Evolutionary conservation across 148 eudicot species (phyloP), one percentile per base, ranked within the genome.

Genomic region (Rhododendron mucronatum): DNA sequence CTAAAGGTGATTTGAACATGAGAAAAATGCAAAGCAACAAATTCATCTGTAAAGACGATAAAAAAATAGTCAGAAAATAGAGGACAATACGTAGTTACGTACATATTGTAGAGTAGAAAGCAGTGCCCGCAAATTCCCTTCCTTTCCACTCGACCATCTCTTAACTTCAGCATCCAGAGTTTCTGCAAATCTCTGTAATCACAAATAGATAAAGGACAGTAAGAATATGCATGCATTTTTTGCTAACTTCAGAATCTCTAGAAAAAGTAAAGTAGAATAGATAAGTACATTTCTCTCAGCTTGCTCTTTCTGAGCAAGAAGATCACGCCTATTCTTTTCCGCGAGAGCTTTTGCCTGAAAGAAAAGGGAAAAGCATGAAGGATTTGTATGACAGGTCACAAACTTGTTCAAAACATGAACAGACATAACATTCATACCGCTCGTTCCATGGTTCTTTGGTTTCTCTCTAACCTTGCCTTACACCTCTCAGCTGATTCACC

Each of bases 91-190:
- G 21, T 4, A 55, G 61, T 7, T 50, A 65, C 98, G 73, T 92
- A 97, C 99, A 91, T 97, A 94, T 92, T 97, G 99, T 87, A 97
- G 90, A 26, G 98, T 97, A 18, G 99, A 97, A 86, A 97, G 99
- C 85, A 97, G 85, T 61, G 98, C 93, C 59, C 98, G 96, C 91
- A 97, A 87, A 89, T 97, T 95, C 63, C 98, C 96, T 78, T 96
- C 98, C 91, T 97, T 97, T 71, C 99, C 99, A 83, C 88, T 90
- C 28, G 96, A 92, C 99, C 99, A 97, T 88, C 98, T 95, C 88
- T 91, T 95, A 63, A 97, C 92, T 86, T 97, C 98, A 75, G 95
- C 92, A 88, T 97, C 96, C 85, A 95, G 92, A 88, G 93, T 82
- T 87, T 91, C 94, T 20, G 96, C 92, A 69, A 93, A 88, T 85